A percentile compares a stretch with the other conserved stretches of the same genome.
Evolutionary conservation across 768 basidiomycete species (phyloP).

Genomic region (Jaapia argillacea): DNA sequence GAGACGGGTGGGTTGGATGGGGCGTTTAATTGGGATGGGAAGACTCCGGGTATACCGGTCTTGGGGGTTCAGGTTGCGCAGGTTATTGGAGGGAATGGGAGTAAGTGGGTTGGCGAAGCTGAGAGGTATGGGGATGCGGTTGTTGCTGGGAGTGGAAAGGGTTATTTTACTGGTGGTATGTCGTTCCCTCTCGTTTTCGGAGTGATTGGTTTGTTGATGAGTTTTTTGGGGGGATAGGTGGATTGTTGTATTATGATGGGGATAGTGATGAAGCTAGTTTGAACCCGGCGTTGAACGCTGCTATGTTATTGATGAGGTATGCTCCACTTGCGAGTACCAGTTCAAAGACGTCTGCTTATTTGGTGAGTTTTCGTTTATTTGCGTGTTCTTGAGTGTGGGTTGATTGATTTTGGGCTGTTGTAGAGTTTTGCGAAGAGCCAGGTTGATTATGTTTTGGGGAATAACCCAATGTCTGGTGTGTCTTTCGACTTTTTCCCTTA

Average conservation of each 20-base stretch:
- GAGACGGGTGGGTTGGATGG: conserved; percentile 25
- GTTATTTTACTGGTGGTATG: conserved; percentile 53
- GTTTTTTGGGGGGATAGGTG: conserved; percentile 37
- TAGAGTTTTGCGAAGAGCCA: conserved; percentile 71
- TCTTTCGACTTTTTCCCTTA: no score
- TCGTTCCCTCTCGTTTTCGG: background rate
- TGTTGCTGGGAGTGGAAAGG: conserved; percentile 44
- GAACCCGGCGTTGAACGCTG: conserved; percentile 81
- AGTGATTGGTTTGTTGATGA: background rate
- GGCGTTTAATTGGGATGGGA: conserved; percentile 87
- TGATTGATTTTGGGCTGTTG: conserved; percentile 3
- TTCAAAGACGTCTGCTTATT: conserved; percentile 48
- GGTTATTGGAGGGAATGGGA: conserved; percentile 40
- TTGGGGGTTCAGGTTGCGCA: conserved; percentile 67
- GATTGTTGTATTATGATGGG: conserved; percentile 72
- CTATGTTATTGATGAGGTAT: conserved; percentile 75
- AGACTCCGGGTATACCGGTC: conserved; percentile 66
- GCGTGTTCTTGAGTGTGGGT: conserved; percentile 1
- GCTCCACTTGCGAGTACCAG: conserved; percentile 59
- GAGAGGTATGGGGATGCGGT: conserved; percentile 73
- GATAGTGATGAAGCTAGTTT: conserved; percentile 74
- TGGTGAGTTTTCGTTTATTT: conserved; percentile 27
- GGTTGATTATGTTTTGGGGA: conserved; percentile 74
- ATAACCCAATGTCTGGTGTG: conserved; percentile 82
- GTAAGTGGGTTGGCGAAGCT: conserved; percentile 57